phyloP scores from a whole-genome alignment of 331 rosid species.

The Acacia pycnantha region DNA sequence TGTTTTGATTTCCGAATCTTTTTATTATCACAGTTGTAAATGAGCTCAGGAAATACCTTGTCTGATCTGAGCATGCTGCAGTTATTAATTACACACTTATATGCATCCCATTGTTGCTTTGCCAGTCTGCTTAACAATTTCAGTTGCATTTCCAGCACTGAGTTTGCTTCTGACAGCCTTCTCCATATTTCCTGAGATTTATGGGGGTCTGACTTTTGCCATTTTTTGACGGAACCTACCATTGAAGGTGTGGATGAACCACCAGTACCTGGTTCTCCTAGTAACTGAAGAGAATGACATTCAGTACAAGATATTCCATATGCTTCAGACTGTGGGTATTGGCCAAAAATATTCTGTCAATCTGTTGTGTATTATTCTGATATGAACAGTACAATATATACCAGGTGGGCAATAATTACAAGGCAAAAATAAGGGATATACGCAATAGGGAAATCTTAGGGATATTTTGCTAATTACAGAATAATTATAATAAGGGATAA shows the following conservation, averaged over 20 bases:
- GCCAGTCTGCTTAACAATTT: slow-evolving; percentile 64
- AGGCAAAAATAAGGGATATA: neutral
- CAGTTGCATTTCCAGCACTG: slow-evolving; percentile 70
- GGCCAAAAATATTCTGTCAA: neutral
- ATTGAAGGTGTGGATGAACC: slow-evolving; percentile 98
- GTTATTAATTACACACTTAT: slow-evolving; percentile 51
- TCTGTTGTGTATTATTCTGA: neutral
- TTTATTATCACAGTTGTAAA: slow-evolving; percentile 20
- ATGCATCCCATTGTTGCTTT: slow-evolving; percentile 78
- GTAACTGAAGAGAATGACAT: slow-evolving; percentile 51
- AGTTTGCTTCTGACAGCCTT: slow-evolving; percentile 83
- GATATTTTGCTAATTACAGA: neutral
- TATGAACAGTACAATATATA: neutral
- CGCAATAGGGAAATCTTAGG: neutral
- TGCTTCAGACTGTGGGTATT: neutral
- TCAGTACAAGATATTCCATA: slow-evolving; percentile 12
- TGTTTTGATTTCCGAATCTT: neutral
- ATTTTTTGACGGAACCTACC: slow-evolving; percentile 95
- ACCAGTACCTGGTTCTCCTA: slow-evolving; percentile 97
- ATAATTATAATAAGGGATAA: neutral
- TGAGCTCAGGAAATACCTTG: slow-evolving; percentile 51
- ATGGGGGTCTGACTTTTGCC: slow-evolving; percentile 88
- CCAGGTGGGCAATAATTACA: neutral
- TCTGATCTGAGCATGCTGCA: slow-evolving; percentile 72
- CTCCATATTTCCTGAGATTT: slow-evolving; percentile 72